Conservation (phyloP, 495 filamentous ascomycete genomes). For the Baudoinia panamericana region DNA sequence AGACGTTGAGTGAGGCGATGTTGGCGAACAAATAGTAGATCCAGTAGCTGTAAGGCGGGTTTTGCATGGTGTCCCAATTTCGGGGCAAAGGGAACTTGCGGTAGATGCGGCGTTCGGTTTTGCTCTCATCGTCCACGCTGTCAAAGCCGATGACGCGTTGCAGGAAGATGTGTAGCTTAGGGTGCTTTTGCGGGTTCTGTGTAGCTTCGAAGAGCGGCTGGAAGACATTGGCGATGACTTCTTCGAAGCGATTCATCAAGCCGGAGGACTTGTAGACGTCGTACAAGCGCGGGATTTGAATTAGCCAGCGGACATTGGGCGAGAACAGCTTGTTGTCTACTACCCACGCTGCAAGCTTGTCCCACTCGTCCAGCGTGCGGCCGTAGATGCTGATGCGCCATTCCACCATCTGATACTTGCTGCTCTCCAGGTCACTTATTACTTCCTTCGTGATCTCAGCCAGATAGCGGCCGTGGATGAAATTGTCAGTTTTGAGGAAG, state of each 20-base stretch:
- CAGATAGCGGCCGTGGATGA: slow-evolving; percentile 86
- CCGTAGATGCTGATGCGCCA: slow-evolving; percentile 98
- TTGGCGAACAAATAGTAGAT: slow-evolving; percentile 95
- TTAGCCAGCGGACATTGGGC: slow-evolving; percentile 92
- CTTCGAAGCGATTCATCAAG: slow-evolving; percentile 77
- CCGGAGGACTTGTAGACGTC: slow-evolving; percentile 85
- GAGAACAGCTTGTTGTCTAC: slow-evolving; percentile 96
- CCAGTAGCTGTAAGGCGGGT: slow-evolving; percentile 98
- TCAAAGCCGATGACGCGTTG: slow-evolving; percentile 94
- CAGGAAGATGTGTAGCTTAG: slow-evolving; percentile 87
- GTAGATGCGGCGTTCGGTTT: slow-evolving; percentile 79
- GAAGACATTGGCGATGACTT: slow-evolving; percentile 85
- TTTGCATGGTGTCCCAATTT: slow-evolving; percentile 80
- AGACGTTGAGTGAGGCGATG: slow-evolving; percentile 80
- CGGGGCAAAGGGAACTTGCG: slow-evolving; percentile 85
- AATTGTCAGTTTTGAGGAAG: slow-evolving; percentile 97
- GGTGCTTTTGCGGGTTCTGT: slow-evolving; percentile 69
- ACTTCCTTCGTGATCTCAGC: slow-evolving; percentile 97
- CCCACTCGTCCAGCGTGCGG: slow-evolving; percentile 84
- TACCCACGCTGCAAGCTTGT: slow-evolving; percentile 96
- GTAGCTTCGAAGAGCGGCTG: slow-evolving; percentile 92
- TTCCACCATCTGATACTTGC: slow-evolving; percentile 99
- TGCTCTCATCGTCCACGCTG: slow-evolving; percentile 96
- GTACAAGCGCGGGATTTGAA: slow-evolving; percentile 88
- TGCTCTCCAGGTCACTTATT: slow-evolving; percentile 92